phyloP scores from a whole-genome alignment of 2,329 filamentous ascomycete species.

The Elsinoe necatrix region DNA sequence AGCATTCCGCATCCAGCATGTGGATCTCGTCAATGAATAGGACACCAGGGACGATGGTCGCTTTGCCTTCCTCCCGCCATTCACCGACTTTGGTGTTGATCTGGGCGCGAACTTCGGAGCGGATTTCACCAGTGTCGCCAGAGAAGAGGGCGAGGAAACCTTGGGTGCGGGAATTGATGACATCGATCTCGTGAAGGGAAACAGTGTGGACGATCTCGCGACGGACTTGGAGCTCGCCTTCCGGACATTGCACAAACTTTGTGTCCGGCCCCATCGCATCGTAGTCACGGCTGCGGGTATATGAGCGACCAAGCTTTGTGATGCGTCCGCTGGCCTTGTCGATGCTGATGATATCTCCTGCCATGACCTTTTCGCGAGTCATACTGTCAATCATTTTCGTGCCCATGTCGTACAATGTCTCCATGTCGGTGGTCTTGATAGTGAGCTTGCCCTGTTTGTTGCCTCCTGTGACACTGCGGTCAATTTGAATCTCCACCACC shows the following conservation, averaged over 20 bases:
- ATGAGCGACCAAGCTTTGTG: slow-evolving; percentile 90
- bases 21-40: slow-evolving; percentile 98
- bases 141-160: slow-evolving; percentile 96
- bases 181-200: slow-evolving; percentile 94
- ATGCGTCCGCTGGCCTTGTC: slow-evolving; percentile 98
- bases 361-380: slow-evolving; percentile 99
- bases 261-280: slow-evolving; percentile 98
- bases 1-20: slow-evolving; percentile 99
- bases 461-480: slow-evolving; percentile 88
- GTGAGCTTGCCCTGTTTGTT: slow-evolving; percentile 99
- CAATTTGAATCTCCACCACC: slow-evolving; percentile 97
- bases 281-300: slow-evolving; percentile 91
- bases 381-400: slow-evolving; percentile 99
- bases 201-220: slow-evolving; percentile 97
- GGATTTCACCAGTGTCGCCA: slow-evolving; percentile 94
- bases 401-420: slow-evolving; percentile 98
- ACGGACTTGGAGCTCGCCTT: slow-evolving; percentile 93
- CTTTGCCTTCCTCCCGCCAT: slow-evolving; percentile 99
- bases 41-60: slow-evolving; percentile 93
- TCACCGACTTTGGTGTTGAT: slow-evolving; percentile 98
- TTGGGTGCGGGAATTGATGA: slow-evolving; percentile 98
- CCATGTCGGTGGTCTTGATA: slow-evolving; percentile 99
- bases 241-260: slow-evolving; percentile 95
- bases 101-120: slow-evolving; percentile 93
- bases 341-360: slow-evolving; percentile 95